Percentiles rank a stretch among this genome's conserved stretches.
Conservation (phyloP, 2,329 filamentous ascomycete genomes). For the Neopestalotiopsis sp. region DNA sequence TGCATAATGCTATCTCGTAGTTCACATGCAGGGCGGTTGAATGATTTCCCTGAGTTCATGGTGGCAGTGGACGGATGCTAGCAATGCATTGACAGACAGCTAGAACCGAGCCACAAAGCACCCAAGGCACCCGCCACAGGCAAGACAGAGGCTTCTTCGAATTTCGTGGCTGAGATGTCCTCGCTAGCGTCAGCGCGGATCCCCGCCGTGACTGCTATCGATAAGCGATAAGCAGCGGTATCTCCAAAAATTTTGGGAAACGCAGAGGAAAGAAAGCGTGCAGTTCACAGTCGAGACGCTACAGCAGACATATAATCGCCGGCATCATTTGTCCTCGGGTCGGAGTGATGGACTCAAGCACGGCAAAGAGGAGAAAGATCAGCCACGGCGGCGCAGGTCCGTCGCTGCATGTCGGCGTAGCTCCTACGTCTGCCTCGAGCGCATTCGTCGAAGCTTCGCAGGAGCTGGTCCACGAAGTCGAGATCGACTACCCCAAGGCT, state of each 20-base stretch:
- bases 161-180: background rate
- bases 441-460: constrained; percentile 65
- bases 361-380: constrained; percentile 55
- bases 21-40: background rate
- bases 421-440: constrained; percentile 52
- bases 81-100: too few species aligned
- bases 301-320: background rate
- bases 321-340: background rate
- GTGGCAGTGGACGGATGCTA: background rate
- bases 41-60: background rate
- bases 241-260: constrained; percentile 12
- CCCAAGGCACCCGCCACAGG: too few species aligned
- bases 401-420: constrained; percentile 45
- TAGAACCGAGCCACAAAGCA: too few species aligned
- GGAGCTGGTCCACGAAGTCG: constrained; percentile 62
- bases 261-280: background rate
- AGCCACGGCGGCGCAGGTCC: constrained; percentile 40
- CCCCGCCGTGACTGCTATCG: constrained; percentile 8
- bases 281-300: background rate
- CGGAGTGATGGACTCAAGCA: constrained; percentile 49
- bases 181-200: background rate
- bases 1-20: background rate
- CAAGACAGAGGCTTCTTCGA: background rate
- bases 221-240: constrained; percentile 9
- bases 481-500: constrained; percentile 55